A percentile compares a stretch with the other conserved stretches of the same genome.
Evolutionary conservation across 1,284 basidiomycete genomes (phyloP).

Genomic region (Athelia sp.): DNA sequence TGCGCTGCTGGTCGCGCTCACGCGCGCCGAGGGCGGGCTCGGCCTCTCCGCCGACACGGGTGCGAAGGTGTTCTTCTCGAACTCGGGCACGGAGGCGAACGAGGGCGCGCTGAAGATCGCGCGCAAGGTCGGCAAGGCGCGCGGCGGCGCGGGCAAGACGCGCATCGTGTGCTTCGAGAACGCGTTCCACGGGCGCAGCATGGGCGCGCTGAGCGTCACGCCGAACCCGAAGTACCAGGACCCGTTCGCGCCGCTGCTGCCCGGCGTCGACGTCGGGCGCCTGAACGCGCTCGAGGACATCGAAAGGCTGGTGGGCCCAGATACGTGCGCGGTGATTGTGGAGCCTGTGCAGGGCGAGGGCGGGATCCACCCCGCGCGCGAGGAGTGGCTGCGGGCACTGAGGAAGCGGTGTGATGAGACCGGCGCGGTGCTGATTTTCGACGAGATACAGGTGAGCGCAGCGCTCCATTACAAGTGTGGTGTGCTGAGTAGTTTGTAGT

Average conservation of each 20-base stretch:
- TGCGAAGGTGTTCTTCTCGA: slow-evolving; percentile 90
- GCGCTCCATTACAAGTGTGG: neutral
- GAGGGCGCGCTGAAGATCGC: slow-evolving; percentile 97
- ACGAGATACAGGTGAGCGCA: slow-evolving; percentile 91
- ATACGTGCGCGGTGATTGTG: slow-evolving; percentile 87
- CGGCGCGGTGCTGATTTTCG: slow-evolving; percentile 92
- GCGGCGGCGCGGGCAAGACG: slow-evolving; percentile 66
- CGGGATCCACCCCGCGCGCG: slow-evolving; percentile 74
- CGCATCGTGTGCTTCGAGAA: slow-evolving; percentile 89
- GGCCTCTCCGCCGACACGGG: slow-evolving; percentile 40
- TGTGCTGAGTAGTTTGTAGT: slow-evolving; percentile 45
- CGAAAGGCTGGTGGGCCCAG: slow-evolving; percentile 64
- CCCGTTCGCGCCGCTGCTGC: slow-evolving; percentile 92
- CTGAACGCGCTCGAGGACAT: slow-evolving; percentile 70
- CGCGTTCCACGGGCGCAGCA: slow-evolving; percentile 93
- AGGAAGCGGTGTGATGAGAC: slow-evolving; percentile 86
- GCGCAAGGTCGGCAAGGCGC: slow-evolving; percentile 84
- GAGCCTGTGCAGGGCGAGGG: slow-evolving; percentile 98
- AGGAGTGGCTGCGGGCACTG: slow-evolving; percentile 78
- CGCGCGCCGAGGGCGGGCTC: slow-evolving; percentile 74
- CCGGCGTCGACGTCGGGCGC: slow-evolving; percentile 78
- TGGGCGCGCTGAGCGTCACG: slow-evolving; percentile 93
- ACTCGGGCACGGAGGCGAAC: slow-evolving; percentile 94
- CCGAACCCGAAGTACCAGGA: slow-evolving; percentile 93
- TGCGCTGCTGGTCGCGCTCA: slow-evolving; percentile 68